phyloP scores from a whole-genome alignment of 306 rosid species.

The Arachis stenosperma region DNA sequence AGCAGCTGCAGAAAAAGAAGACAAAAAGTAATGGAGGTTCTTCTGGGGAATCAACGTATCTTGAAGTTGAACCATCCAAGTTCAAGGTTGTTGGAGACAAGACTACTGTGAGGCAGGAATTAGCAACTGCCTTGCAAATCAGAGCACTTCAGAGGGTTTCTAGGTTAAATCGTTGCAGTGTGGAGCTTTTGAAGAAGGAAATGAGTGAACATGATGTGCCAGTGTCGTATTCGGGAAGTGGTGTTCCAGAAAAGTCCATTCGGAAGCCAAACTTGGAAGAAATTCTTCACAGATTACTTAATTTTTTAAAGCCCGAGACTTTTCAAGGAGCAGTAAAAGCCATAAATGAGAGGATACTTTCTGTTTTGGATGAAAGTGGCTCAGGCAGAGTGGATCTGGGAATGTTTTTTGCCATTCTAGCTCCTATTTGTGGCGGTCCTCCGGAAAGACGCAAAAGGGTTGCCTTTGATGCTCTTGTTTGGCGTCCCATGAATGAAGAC shows the following conservation, averaged over 20 bases:
- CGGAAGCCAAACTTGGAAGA: conserved; percentile 93
- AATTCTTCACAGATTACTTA: conserved; percentile 78
- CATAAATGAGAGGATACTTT: conserved; percentile 88
- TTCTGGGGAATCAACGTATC: conserved; percentile 67
- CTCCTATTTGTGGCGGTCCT: conserved; percentile 88
- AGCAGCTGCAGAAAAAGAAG: conserved; percentile 96
- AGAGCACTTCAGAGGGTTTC: conserved; percentile 89
- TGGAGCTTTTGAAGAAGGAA: conserved; percentile 85
- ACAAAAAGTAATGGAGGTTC: conserved; percentile 61
- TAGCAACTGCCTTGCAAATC: conserved; percentile 72
- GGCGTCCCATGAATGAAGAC: conserved; percentile 94
- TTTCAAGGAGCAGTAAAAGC: conserved; percentile 97
- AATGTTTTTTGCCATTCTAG: conserved; percentile 83
- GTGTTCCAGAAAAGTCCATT: conserved; percentile 84
- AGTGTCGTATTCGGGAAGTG: conserved; percentile 83
- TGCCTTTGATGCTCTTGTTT: conserved; percentile 88
- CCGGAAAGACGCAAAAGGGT: conserved; percentile 83
- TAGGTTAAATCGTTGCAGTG: conserved; percentile 85
- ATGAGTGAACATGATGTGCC: conserved; percentile 84
- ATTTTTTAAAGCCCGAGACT: conserved; percentile 88
- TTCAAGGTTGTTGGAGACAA: conserved; percentile 78
- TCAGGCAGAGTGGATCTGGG: conserved; percentile 95
- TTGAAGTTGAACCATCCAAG: conserved; percentile 63
- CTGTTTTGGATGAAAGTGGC: conserved; percentile 76
- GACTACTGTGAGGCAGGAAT: conserved; percentile 72